Percentiles rank a stretch among this genome's conserved stretches.
Evolutionary conservation across 2,329 filamentous ascomycete genomes (phyloP).

Genomic region (Cryphonectria naterciae): DNA sequence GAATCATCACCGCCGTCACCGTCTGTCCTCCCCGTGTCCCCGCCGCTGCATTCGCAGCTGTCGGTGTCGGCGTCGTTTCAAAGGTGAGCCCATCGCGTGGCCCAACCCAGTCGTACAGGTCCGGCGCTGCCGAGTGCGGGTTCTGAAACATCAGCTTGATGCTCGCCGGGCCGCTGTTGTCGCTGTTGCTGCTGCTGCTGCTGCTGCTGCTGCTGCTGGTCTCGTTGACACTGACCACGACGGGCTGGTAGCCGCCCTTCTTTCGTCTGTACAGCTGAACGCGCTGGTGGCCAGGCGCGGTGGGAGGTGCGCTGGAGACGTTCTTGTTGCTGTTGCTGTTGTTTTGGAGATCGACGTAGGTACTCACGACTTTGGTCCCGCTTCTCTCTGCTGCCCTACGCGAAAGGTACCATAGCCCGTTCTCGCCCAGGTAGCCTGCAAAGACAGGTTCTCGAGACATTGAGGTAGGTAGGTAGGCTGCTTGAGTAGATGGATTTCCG

Average conservation of each 20-base stretch:
- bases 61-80: neutral
- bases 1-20: neutral
- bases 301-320: neutral
- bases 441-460: conserved; percentile 5
- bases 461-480: neutral
- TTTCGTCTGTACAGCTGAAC: neutral
- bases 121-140: neutral
- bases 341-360: neutral
- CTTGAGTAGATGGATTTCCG: neutral
- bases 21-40: neutral
- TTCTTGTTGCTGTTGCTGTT: neutral
- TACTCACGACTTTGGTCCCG: neutral
- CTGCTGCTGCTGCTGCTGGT: neutral
- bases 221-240: neutral
- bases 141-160: neutral
- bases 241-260: neutral
- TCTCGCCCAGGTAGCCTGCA: neutral
- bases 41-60: neutral
- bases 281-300: neutral
- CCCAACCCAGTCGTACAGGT: neutral
- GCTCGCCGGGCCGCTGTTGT: neutral
- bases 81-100: neutral
- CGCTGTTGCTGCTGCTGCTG: neutral
- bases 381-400: neutral
- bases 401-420: conserved; percentile 2